A percentile compares a stretch with the other conserved stretches of the same genome.
Conservation (phyloP, 2,329 filamentous ascomycete genomes). For the Ophiostoma quercus region DNA sequence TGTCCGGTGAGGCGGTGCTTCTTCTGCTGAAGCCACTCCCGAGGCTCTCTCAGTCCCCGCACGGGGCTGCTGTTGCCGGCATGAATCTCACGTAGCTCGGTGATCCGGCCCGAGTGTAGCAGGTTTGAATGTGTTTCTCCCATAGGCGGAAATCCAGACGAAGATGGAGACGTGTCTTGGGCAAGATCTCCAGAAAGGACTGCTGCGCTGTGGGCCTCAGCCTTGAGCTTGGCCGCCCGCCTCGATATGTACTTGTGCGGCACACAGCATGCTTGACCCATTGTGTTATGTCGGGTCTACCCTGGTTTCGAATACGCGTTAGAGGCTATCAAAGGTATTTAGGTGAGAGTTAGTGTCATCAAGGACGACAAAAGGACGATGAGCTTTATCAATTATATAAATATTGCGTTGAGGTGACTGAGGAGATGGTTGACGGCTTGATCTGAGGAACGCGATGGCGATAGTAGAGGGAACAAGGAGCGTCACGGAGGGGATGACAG, state of each 20-base stretch:
- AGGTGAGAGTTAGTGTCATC: background rate
- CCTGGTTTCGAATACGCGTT: background rate
- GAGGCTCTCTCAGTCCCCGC: background rate
- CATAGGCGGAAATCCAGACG: background rate
- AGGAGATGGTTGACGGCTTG: background rate
- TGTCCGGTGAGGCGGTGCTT: background rate
- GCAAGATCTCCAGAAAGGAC: background rate
- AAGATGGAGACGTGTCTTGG: background rate
- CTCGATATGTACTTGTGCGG: background rate
- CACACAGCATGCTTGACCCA: slow-evolving; percentile 16
- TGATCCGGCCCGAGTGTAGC: background rate
- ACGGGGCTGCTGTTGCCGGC: background rate
- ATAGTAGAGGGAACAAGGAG: background rate
- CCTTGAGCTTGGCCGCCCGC: slow-evolving; percentile 14
- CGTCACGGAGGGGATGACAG: background rate
- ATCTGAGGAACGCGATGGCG: background rate
- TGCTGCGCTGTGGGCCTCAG: background rate
- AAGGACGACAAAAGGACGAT: background rate
- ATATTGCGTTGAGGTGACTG: background rate
- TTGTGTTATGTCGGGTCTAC: background rate
- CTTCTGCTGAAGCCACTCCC: background rate
- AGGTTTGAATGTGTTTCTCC: background rate
- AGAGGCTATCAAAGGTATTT: background rate
- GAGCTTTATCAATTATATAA: background rate
- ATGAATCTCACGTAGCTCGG: background rate